These are phyloP conservation scores for Vigna trinervia DNA, from an alignment of 306 rosid species.

Conservation along the genomic window DNA sequence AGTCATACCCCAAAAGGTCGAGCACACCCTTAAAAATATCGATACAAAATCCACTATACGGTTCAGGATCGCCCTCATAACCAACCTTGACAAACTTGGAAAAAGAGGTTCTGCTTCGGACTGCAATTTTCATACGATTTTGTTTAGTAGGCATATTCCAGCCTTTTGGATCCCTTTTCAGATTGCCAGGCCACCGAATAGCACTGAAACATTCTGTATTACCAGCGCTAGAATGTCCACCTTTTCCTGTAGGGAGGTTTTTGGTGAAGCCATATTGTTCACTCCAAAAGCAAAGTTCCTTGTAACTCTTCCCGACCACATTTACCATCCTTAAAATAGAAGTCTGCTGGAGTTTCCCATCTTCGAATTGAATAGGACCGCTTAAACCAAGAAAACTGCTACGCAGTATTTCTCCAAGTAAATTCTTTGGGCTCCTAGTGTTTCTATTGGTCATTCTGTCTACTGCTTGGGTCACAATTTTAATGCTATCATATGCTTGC, in stretches of 20 bases:
- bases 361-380: constrained; percentile 62
- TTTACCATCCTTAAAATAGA: constrained; percentile 60
- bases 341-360: constrained; percentile 44
- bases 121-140: constrained; percentile 62
- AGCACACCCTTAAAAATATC: constrained; percentile 43
- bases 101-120: constrained; percentile 65
- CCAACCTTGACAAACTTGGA: constrained; percentile 64
- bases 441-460: constrained; percentile 27
- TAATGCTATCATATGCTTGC: constrained; percentile 69
- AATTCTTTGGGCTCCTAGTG: constrained; percentile 23
- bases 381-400: constrained; percentile 60
- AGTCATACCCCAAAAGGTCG: constrained; percentile 48
- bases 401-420: constrained; percentile 37
- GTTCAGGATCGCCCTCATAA: neutral
- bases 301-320: constrained; percentile 54
- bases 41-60: constrained; percentile 66
- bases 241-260: constrained; percentile 29
- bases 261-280: constrained; percentile 46
- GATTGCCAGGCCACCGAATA: constrained; percentile 75
- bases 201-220: constrained; percentile 41
- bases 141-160: constrained; percentile 66
- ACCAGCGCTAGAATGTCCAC: constrained; percentile 3
- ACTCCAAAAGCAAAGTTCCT: constrained; percentile 66
- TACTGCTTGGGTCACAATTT: constrained; percentile 52
- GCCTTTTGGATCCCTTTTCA: constrained; percentile 54